Percentiles rank a stretch among this genome's conserved stretches.
These are phyloP conservation scores for Lepidium aucheri DNA, from an alignment of 345 rosid species.

Conservation along the genomic window DNA sequence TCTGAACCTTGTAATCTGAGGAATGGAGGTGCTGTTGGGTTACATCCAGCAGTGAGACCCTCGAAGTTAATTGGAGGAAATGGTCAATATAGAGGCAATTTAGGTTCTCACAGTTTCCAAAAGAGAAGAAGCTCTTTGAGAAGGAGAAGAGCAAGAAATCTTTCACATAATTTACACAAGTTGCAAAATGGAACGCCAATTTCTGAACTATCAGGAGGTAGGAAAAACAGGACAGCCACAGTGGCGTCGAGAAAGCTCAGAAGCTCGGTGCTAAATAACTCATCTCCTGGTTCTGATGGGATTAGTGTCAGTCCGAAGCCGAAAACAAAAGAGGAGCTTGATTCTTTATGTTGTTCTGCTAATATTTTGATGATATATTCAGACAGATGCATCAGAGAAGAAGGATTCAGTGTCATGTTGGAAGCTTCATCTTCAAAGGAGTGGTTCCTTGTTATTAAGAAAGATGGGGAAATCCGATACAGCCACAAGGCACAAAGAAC, in stretches of 20 bases:
- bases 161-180: constrained; percentile 37
- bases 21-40: constrained; percentile 24
- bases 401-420: constrained; percentile 45
- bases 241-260: constrained; percentile 42
- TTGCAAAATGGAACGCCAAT: constrained; percentile 41
- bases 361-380: constrained; percentile 46
- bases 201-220: constrained; percentile 50
- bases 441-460: constrained; percentile 62
- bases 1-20: constrained; percentile 18
- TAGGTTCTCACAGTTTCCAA: constrained; percentile 53
- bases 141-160: constrained; percentile 58
- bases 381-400: constrained; percentile 72
- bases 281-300: constrained; percentile 31
- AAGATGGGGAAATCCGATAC: constrained; percentile 38
- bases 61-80: constrained; percentile 43
- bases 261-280: constrained; percentile 33
- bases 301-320: constrained; percentile 23
- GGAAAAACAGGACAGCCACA: constrained; percentile 43
- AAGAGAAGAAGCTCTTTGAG: constrained; percentile 71
- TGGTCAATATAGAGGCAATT: constrained; percentile 35
- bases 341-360: constrained; percentile 45
- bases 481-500: constrained; percentile 41
- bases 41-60: constrained; percentile 41
- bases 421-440: constrained; percentile 55
- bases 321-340: constrained; percentile 27